Evolutionary conservation across 441 rosid genomes (phyloP).

Genomic region (Erodium chrysanthum): DNA sequence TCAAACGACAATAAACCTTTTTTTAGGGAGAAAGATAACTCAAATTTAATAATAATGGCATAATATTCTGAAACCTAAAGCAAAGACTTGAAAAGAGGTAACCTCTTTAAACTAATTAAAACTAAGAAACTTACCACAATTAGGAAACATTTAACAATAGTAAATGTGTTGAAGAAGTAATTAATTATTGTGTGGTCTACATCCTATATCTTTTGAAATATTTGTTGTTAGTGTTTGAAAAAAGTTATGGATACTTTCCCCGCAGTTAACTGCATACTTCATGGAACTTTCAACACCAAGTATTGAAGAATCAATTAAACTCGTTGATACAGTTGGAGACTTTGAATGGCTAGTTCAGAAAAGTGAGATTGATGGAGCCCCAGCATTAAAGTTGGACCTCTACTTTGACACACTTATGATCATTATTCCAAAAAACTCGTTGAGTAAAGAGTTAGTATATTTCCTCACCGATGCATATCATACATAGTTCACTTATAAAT

Average conservation of each 20-base stretch:
- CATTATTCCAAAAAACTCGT: constrained; percentile 78
- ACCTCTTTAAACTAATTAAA: too few species aligned
- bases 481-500: constrained; percentile 7
- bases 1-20: too few species aligned
- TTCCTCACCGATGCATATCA: constrained; percentile 16
- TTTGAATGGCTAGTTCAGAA: constrained; percentile 96
- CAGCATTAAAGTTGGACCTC: constrained; percentile 88
- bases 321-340: constrained; percentile 96
- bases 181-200: too few species aligned
- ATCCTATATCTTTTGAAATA: not conserved
- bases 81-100: too few species aligned
- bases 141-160: too few species aligned
- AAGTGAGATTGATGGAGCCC: constrained; percentile 91
- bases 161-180: too few species aligned
- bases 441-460: constrained; percentile 75
- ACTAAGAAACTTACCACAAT: too few species aligned
- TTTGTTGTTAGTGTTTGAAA: constrained; percentile 14
- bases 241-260: constrained; percentile 19
- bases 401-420: constrained; percentile 88
- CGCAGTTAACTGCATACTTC: constrained; percentile 83
- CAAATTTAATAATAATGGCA: too few species aligned
- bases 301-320: constrained; percentile 89
- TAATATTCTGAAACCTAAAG: too few species aligned
- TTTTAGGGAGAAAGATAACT: too few species aligned
- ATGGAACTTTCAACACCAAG: constrained; percentile 96